A percentile compares a stretch with the other conserved stretches of the same genome.
These are phyloP conservation scores for Neurospora sp. DNA, from an alignment of 495 filamentous ascomycete genomes.

Conservation along the genomic window DNA sequence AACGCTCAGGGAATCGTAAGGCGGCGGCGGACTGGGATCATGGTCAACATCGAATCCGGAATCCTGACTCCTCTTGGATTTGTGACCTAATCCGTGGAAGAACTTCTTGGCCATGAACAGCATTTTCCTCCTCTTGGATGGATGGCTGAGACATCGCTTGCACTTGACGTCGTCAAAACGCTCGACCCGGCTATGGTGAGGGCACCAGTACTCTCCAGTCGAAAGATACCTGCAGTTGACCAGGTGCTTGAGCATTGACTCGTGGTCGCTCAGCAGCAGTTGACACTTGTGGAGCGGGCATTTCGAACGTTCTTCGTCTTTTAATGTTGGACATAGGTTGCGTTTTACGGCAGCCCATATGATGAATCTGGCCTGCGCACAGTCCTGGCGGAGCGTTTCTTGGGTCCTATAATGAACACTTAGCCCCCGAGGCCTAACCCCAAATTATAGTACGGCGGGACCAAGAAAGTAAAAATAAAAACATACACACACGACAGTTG, in stretches of 20 bases:
- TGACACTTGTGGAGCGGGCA: slow-evolving; percentile 36
- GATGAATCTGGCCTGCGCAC: slow-evolving; percentile 37
- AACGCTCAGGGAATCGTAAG: slow-evolving; percentile 32
- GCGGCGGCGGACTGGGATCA: slow-evolving; percentile 20
- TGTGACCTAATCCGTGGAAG: slow-evolving; percentile 38
- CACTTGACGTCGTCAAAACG: slow-evolving; percentile 38
- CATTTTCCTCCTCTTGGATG: slow-evolving; percentile 37
- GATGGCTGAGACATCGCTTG: slow-evolving; percentile 33
- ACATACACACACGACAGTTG: slow-evolving; percentile 27
- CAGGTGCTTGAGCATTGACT: slow-evolving; percentile 37
- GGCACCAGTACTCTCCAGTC: slow-evolving; percentile 37
- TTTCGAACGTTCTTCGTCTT: slow-evolving; percentile 25
- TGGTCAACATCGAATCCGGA: slow-evolving; percentile 12
- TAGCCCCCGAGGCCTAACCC: slow-evolving; percentile 6
- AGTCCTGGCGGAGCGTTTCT: slow-evolving; percentile 32
- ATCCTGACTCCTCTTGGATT: slow-evolving; percentile 19
- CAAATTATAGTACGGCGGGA: neutral
- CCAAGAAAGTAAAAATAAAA: neutral
- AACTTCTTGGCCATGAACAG: slow-evolving; percentile 37
- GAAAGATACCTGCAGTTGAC: slow-evolving; percentile 30
- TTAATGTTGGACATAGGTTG: slow-evolving; percentile 26
- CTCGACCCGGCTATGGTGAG: slow-evolving; percentile 37
- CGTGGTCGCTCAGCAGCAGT: slow-evolving; percentile 31
- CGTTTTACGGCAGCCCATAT: slow-evolving; percentile 41
- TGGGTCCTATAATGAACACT: slow-evolving; percentile 26